These are phyloP conservation scores for Cladochytrium replicatum DNA, from an alignment of 192 early-diverging fungal genomes.

Conservation along the genomic window DNA sequence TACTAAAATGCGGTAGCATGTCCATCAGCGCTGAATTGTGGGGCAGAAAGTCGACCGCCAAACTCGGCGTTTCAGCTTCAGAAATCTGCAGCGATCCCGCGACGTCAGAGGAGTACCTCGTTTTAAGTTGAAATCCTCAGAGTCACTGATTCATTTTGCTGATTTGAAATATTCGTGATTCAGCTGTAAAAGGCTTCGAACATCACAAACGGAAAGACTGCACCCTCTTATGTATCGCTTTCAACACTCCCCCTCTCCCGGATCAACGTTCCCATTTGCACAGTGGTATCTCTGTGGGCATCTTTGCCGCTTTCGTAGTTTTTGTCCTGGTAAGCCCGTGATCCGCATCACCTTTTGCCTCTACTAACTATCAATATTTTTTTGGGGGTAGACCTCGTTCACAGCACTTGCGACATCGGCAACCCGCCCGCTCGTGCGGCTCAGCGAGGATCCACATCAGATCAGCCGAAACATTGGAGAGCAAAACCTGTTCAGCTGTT, in stretches of 20 bases:
- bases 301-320: slow-evolving; percentile 12
- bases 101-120: not conserved
- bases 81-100: not conserved
- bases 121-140: not conserved
- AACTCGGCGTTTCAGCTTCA: not conserved
- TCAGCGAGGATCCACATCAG: slow-evolving; percentile 10
- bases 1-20: not conserved
- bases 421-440: slow-evolving; percentile 7
- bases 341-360: slow-evolving; percentile 4
- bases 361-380: no score
- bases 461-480: slow-evolving; percentile 25
- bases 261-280: slow-evolving; percentile 17
- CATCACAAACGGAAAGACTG: not conserved
- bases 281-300: slow-evolving; percentile 12
- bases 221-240: no score
- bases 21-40: not conserved
- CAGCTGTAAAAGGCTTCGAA: not conserved
- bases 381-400: no score
- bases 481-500: slow-evolving; percentile 17
- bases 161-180: not conserved
- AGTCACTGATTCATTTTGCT: not conserved
- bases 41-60: not conserved
- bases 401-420: no score
- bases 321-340: slow-evolving; percentile 15
- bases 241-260: slow-evolving; percentile 13